Conservation (phyloP, 768 basidiomycete genomes). For the Ramaria sp. region DNA sequence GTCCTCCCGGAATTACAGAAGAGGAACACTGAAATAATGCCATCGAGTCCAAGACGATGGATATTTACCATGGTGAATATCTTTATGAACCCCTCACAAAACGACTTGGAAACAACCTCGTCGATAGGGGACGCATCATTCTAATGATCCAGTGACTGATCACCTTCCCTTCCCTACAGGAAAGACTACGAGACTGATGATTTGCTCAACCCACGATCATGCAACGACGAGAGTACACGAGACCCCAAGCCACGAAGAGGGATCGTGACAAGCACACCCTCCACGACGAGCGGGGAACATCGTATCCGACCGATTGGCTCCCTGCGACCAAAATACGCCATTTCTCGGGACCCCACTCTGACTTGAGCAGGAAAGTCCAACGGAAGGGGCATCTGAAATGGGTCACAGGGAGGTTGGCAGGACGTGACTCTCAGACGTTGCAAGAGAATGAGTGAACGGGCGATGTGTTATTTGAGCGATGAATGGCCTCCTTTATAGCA, state of each 20-base stretch:
- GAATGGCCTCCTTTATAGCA: not conserved
- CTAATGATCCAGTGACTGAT: not conserved
- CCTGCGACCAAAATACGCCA: not conserved
- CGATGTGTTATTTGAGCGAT: not conserved
- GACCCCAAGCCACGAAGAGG: not conserved
- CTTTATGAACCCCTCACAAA: not conserved
- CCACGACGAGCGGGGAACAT: not conserved
- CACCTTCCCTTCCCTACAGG: not conserved
- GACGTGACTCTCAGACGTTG: not conserved
- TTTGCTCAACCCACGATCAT: not conserved
- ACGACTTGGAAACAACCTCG: not conserved
- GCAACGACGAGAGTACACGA: not conserved
- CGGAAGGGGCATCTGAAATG: not conserved
- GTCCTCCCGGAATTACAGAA: not conserved
- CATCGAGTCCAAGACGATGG: slow-evolving; percentile 1
- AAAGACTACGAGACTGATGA: not conserved
- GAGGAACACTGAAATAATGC: not conserved
- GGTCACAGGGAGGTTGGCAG: not conserved
- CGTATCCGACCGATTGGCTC: not conserved
- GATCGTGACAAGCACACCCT: not conserved
- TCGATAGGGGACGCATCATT: not conserved
- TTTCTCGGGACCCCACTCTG: not conserved
- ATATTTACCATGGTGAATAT: not conserved
- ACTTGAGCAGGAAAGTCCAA: not conserved
- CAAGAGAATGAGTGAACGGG: not conserved